Base-by-base conservation (phyloP, 208 protist genomes). In the Borovskyia barvae region DNA sequence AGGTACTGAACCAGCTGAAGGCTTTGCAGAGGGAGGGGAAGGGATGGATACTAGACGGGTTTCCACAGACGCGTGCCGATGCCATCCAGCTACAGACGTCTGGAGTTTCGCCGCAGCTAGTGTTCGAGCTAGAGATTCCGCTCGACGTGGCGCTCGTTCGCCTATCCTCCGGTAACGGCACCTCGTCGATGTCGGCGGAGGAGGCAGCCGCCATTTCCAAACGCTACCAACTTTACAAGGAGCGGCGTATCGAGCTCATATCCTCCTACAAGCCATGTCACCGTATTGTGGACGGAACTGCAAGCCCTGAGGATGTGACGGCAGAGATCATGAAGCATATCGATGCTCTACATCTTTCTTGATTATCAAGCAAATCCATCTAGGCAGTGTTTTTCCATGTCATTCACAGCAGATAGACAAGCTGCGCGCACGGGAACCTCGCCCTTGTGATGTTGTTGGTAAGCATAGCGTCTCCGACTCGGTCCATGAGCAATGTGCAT, bases 11-110 rank as follows among this genome's bases (percentile, higher is more conserved):
- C 1, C 42, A 72, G 8, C 47, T 94, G 7, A 59, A 45, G 5
- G 19, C 66, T 29, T 58, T 62, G 33, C 75, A 96, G 39, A 24
- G 36, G 29, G 55, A 59, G 30, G 46, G 67, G 7, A 49, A 66
- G 6, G 91, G 91, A 2, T 97, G 86, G 84, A 67, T 97, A 25
- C 72, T 94, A 20, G 85, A 94, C 63, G 89, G 87, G 5, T 93
- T 93, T 39, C 91, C 91, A 0, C 67, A 69, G 24, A 89, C 75
- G 0, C 81, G 85, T 8, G 79, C 83, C 1, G 75, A 92, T 47
- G 81, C 83, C 15, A 82, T 92, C 17, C 87, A 78, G 52, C 78
- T 95, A 35, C 90, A 93, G 59, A 48, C 64, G 19, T 66, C 71
- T 5, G 79, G 82, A 1, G 66, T 93, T 15, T 85, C 75, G n/a